Evolutionary conservation across 1,284 basidiomycete species (phyloP), one percentile per base, ranked within the genome.

Genomic region (Omphalotus olearius): DNA sequence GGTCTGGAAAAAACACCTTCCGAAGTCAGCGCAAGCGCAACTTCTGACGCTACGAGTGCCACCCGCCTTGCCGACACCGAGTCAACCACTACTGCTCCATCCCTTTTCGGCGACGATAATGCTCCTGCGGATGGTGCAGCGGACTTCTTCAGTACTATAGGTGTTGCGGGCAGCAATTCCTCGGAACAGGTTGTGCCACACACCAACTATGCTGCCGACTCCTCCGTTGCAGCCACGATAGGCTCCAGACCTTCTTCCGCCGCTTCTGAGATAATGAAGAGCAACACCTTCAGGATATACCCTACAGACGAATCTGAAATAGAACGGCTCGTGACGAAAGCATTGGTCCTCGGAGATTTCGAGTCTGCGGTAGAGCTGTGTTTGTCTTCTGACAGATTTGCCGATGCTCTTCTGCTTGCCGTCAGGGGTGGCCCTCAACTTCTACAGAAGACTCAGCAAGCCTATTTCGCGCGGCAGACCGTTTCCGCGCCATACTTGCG

Each of bases 311-410:
- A 95, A 68, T 88, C 88, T 3, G 91, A 97, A 56, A 85, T 85
- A 0, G 95, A 98, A 64, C 78, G 84, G 26, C 77, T 98, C 25
- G 82, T 99, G 59, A 98, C 96, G 1, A 92, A 93, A 62, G 91
- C 96, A 1, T 76, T 98, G 28, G 92, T 99, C 1, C 76, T 98
- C 7, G 96, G 96, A 35, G 96, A 99, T 69, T 98, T 98, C 60
- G 81, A 86, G 59, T 91, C 86, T 17, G 96, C 96, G 1, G 96
- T 99, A 14, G 86, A 91, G 9, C 76, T 99, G 6, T 97, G 94
- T 66, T 77, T 99, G 13, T 91, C 92, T 0, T 82, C 87, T 0
- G 91, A 95, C 54, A 83, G 94, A 38, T 98, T 85, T 62, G 95
- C 96, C 4, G 96, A 99, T 62, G 95, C 97, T 0, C 89, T 98